Evolutionary conservation across 2,329 filamentous ascomycete species (phyloP).

Genomic region (Aspergillus sp.): DNA sequence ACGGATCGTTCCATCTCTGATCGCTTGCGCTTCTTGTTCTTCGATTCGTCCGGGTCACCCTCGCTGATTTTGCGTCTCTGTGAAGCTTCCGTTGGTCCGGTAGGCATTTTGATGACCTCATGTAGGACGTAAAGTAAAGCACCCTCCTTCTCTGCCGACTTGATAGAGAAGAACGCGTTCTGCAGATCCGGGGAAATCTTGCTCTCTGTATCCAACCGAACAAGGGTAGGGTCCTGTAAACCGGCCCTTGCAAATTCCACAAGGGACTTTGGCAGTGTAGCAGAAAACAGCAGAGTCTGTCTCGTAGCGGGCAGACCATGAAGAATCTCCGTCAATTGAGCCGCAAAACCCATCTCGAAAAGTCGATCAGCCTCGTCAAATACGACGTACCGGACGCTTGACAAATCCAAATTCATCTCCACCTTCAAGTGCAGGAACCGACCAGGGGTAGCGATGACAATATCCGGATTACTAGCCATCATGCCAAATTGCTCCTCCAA

Average conservation of each 20-base stretch:
- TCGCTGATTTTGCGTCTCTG: constrained; percentile 41
- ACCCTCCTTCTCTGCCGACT: constrained; percentile 90
- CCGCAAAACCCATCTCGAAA: constrained; percentile 98
- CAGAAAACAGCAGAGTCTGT: constrained; percentile 92
- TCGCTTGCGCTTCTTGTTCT: constrained; percentile 49
- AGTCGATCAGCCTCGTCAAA: constrained; percentile 97
- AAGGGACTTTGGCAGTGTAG: constrained; percentile 87
- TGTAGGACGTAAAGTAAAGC: constrained; percentile 85
- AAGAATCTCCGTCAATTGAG: constrained; percentile 89
- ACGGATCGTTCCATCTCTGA: constrained; percentile 51
- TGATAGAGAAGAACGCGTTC: constrained; percentile 91
- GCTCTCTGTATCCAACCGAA: constrained; percentile 88
- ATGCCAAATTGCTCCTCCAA: constrained; percentile 91
- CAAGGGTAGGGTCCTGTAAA: constrained; percentile 84
- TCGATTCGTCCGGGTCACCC: constrained; percentile 48
- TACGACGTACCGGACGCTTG: constrained; percentile 87
- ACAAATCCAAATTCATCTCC: constrained; percentile 91
- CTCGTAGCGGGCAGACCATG: constrained; percentile 79
- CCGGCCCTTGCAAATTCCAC: constrained; percentile 96
- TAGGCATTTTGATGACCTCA: constrained; percentile 89
- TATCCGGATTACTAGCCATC: constrained; percentile 94
- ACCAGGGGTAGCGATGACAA: constrained; percentile 94
- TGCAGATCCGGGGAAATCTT: constrained; percentile 97
- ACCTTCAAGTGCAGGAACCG: constrained; percentile 96
- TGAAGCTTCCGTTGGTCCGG: constrained; percentile 58